phyloP scores from a whole-genome alignment of 2,329 filamentous ascomycete species.

The Fusarium nanum region DNA sequence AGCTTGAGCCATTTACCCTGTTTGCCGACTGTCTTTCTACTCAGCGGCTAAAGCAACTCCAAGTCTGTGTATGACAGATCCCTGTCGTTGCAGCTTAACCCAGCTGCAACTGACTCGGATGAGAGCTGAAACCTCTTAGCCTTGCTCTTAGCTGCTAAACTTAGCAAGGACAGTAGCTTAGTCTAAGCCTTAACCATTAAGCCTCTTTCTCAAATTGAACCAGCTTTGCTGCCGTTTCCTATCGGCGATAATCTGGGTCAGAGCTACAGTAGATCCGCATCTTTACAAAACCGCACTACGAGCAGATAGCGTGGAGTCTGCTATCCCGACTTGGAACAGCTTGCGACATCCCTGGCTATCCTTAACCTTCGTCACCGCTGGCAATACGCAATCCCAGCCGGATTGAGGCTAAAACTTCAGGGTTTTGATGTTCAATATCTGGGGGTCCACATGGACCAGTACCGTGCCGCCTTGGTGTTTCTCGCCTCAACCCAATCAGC shows the following conservation, averaged over 20 bases:
- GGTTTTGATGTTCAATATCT: conserved; percentile 15
- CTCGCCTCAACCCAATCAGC: conserved; percentile 13
- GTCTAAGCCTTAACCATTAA: conserved; percentile 15
- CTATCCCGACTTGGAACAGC: conserved; percentile 41
- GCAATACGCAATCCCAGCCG: conserved; percentile 21
- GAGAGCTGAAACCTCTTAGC: conserved; percentile 43
- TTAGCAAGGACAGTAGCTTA: conserved; percentile 5
- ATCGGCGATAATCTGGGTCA: conserved; percentile 11
- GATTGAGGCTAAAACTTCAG: conserved; percentile 30
- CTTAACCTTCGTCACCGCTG: conserved; percentile 33
- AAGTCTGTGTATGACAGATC: conserved; percentile 40
- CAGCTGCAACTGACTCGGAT: conserved; percentile 21
- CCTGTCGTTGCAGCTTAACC: conserved; percentile 31
- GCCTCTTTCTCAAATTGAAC: conserved; percentile 28
- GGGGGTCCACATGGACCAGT: conserved; percentile 18
- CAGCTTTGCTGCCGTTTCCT: neutral
- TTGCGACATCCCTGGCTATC: conserved; percentile 32
- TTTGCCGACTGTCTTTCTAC: conserved; percentile 12
- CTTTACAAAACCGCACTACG: conserved; percentile 21
- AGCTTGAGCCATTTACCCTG: conserved; percentile 31
- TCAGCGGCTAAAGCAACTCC: conserved; percentile 35
- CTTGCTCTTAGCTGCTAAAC: conserved; percentile 24
- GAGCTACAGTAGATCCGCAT: conserved; percentile 16
- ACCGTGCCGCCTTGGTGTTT: conserved; percentile 17
- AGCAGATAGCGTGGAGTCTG: conserved; percentile 41